Evolutionary conservation across 2,329 filamentous ascomycete genomes (phyloP).

Genomic region (Trichophyton benhamiae): DNA sequence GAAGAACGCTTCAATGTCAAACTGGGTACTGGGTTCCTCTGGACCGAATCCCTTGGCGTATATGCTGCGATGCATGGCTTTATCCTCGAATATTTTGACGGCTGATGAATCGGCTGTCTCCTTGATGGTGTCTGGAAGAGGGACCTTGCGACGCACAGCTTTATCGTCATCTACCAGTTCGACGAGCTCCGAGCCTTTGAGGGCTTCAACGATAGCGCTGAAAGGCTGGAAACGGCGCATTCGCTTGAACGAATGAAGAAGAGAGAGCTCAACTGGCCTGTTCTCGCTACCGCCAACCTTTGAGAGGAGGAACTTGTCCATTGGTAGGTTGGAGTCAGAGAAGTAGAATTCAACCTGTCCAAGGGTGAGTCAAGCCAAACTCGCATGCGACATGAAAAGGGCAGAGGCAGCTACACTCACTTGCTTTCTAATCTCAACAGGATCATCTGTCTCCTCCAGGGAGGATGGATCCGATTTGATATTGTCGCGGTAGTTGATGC

Average conservation of each 20-base stretch:
- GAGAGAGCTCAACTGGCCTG: conserved; percentile 58
- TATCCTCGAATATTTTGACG: conserved; percentile 47
- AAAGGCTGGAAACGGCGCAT: conserved; percentile 93
- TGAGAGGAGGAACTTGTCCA: conserved; percentile 76
- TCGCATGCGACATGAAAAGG: background rate
- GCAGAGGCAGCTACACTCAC: conserved; percentile 21
- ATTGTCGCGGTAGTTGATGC: conserved; percentile 38
- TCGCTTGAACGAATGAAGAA: conserved; percentile 78
- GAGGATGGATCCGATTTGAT: conserved; percentile 59
- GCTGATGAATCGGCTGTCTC: conserved; percentile 44
- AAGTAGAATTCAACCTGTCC: conserved; percentile 88
- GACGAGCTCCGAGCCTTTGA: conserved; percentile 63
- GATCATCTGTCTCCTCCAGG: conserved; percentile 61
- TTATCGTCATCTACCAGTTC: conserved; percentile 63
- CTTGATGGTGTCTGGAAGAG: conserved; percentile 45
- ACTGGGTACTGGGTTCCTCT: conserved; percentile 72
- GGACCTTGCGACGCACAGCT: conserved; percentile 60
- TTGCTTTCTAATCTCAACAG: conserved; percentile 70
- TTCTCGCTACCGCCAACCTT: conserved; percentile 68
- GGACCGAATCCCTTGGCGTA: conserved; percentile 92
- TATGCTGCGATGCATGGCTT: conserved; percentile 60
- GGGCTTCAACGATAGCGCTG: conserved; percentile 66
- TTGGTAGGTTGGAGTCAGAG: conserved; percentile 75
- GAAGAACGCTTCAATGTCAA: conserved; percentile 91
- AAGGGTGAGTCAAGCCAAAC: conserved; percentile 1